Conservation (phyloP, 345 rosid species). For the Eutrema heterophyllum region DNA sequence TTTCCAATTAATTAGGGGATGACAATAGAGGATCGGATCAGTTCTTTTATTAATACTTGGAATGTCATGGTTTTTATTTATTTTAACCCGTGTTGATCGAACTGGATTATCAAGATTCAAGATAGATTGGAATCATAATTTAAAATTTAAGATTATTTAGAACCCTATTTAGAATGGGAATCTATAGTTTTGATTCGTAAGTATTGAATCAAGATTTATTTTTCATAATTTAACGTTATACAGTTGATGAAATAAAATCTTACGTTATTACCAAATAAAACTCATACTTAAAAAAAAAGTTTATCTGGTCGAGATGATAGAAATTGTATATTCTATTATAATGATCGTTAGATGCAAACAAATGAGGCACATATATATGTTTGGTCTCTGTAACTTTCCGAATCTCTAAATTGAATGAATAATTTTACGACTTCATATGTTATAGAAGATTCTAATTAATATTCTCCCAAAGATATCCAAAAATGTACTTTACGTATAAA, state of each 20-base stretch:
- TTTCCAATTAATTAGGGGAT: constrained; percentile 20
- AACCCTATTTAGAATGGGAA: neutral
- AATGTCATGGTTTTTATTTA: neutral
- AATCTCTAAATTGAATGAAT: neutral
- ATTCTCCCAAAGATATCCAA: neutral
- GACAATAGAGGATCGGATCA: constrained; percentile 7
- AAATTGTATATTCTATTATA: neutral
- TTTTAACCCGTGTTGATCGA: neutral
- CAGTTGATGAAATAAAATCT: neutral
- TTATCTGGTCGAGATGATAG: neutral
- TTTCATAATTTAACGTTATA: neutral
- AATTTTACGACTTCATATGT: neutral
- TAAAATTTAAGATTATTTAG: neutral
- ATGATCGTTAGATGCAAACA: neutral
- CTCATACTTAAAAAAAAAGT: neutral
- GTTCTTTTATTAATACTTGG: neutral
- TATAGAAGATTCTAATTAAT: neutral
- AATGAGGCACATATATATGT: neutral
- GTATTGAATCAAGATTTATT: neutral
- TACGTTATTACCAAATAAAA: neutral
- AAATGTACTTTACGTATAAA: constrained; percentile 14
- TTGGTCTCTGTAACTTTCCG: neutral
- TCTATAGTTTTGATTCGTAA: neutral
- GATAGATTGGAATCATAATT: neutral
- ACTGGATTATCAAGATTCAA: neutral